Base-by-base conservation (phyloP, 352 stramenopile species). In the Globisporangium ultimum region DNA sequence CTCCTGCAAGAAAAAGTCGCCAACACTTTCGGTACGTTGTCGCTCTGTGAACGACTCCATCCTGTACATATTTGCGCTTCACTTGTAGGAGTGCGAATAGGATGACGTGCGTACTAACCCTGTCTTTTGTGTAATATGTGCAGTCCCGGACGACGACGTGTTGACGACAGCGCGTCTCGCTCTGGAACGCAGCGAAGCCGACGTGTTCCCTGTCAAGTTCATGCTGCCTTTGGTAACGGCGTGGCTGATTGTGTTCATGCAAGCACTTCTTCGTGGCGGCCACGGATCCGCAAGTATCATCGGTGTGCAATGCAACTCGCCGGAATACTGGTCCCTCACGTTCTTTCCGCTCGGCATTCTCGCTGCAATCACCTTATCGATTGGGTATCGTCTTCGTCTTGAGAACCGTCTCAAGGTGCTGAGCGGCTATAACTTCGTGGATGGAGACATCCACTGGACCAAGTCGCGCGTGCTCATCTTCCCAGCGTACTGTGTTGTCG, bases 391-490 rank as follows among this genome's bases (percentile, higher is more conserved):
- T 2, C 42, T 94, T 20, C 84, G 82, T 32, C 72, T 94, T 4
- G 55, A 80, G 45, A 94, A 92, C 59, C 84, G 84, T 0, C 67
- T 88, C 34, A 84, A 85, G 54, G 82, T 94, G 40, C 60, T 90
- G 6, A 84, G 75, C 21, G 60, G 66, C 46, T 88, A 84, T 50
- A 60, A 62, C 8, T 99, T 98, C 60, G 64, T 86, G 2, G 78
- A 97, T 28, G 96, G 96, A 36, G 97, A 99, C 67, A 94, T 98
- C 21, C 79, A 97, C 76, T 99, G 96, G 96, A 91, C 96, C 58
- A 77, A 71, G 43, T 68, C 65, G 15, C 84, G 88, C 17, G 96
- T 94, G 3, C 71, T 98, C 22, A 63, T 96, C 5, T 98, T 98
- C 76, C 97, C 97, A 6, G 55, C 77, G 0, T 80, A 98, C 61